Evolutionary conservation across 2,329 filamentous ascomycete genomes (phyloP), one percentile per base, ranked within the genome.

Genomic region (Aspergillus novofumigatus): DNA sequence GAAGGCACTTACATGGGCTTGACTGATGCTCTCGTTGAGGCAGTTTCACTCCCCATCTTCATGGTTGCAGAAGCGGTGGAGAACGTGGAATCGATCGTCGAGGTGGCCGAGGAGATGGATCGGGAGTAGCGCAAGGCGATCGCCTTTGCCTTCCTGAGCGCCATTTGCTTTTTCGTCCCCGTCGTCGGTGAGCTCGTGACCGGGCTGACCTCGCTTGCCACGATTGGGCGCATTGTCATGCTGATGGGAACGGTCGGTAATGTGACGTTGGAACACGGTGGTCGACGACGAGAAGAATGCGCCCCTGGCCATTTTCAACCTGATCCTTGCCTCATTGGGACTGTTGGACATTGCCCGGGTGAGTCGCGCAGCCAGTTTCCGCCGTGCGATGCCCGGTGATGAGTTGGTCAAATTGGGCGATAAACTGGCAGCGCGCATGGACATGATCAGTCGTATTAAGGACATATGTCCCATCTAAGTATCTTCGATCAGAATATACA

Each of bases 81-180:
- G 11, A 62, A 56, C 49, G 69, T 70, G 63, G 21, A 56, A 17
- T 51, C 58, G 11, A 59, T 69, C 4, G 44, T 59, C 17, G 49
- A 71, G n/a, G 60, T 51, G 17, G 67, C 58, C 17, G 58, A 66
- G 11, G 55, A 70, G 50, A 65, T 68, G 9, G 53, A 65, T 23
- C 59, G 69, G 53, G 56, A 62, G 51, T 55, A 68, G 59, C 57
- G 60, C 47, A 63, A 71, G 52, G 58, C 61, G 17, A 60, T 71
- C 51, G 65, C 69, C 28, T 56, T 71, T 20, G 59, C 59, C 35
- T 69, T 72, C 62, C 48, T 72, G 29, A 59, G 49, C 14, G 65
- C 64, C 42, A 57, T 71, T n/a, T 58, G 72, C 53, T 64, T 71
- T 56, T 59, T 67, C 6, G 52, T 57, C 32, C 52, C 52, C 14